Conservation (phyloP, 352 stramenopile species). For the Globisporangium iwayamae region DNA sequence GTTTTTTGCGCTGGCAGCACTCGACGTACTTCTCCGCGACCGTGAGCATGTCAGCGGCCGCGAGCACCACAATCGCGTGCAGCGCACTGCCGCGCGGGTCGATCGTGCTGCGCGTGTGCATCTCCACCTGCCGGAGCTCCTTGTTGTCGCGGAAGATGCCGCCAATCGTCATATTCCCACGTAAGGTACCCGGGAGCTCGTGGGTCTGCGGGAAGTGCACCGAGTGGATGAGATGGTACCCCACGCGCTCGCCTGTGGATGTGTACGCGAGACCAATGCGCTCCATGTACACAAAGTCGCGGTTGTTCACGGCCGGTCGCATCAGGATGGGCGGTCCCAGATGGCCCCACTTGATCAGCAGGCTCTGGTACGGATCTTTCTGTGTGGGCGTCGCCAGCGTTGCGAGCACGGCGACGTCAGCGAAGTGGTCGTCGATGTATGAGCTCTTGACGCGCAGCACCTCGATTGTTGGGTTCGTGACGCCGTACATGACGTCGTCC, state of each 20-base stretch:
- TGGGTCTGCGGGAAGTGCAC: conserved; percentile 34
- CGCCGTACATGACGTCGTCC: conserved; percentile 37
- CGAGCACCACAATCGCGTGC: not conserved
- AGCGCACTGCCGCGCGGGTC: conserved; percentile 1
- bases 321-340: not conserved
- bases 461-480: conserved; percentile 25
- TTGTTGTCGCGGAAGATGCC: conserved; percentile 2
- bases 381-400: conserved; percentile 2
- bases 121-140: not conserved
- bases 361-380: conserved; percentile 22
- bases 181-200: conserved; percentile 21
- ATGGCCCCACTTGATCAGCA: conserved; percentile 35
- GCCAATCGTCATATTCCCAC: conserved; percentile 15
- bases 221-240: conserved; percentile 41
- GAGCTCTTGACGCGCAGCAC: conserved; percentile 21
- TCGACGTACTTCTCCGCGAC: not conserved
- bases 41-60: conserved; percentile 3
- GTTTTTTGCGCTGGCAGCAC: conserved; percentile 4
- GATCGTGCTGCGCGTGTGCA: not conserved
- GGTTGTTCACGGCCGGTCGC: conserved; percentile 24
- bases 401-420: conserved; percentile 3
- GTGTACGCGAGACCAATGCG: conserved; percentile 25
- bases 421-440: conserved; percentile 12
- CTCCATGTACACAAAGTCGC: conserved; percentile 46
- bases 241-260: conserved; percentile 27